Base-by-base conservation (phyloP, 1,284 basidiomycete species). In the Sporisorium reilianum region DNA sequence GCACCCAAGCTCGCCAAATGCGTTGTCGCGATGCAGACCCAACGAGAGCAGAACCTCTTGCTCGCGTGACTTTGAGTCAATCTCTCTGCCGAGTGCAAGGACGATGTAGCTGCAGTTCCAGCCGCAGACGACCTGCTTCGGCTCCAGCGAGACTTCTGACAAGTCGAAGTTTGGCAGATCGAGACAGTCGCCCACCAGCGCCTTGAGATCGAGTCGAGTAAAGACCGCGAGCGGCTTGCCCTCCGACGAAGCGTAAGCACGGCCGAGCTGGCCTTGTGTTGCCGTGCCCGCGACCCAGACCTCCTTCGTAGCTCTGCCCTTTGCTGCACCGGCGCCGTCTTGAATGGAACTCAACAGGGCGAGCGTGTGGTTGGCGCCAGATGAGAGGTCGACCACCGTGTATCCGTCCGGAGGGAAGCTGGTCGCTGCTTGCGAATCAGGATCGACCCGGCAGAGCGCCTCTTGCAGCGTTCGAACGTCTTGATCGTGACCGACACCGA, bases 101-200 rank as follows among this genome's bases (percentile, higher is more conserved):
- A 75, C 64, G 25, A 74, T 23, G 50, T 70, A 74, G 61, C 61
- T 74, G 56, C 58, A 66, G 45, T 74, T 66, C 75, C 75, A 74
- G 34, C 75, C 75, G 52, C 66, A 66, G 7, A 57, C 63, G 8
- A 77, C 22, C 23, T 49, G 48, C 32, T 56, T 53, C 9, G 53
- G 59, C 53, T 63, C 38, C 18, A 48, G 40, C n/a, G 22, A 40
- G 16, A 10, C 42, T 18, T 38, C 45, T 10, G 49, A 44, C 23
- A 30, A 34, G 7, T 26, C 25, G 18, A 22, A 12, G 2, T 9
- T 14, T 14, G 18, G 8, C 6, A 36, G 5, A 5, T 49, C 46
- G 18, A 12, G 0, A 25, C 52, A 42, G 7, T 10, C 8, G 2
- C 16, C 32, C 26, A 72, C 18, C 10, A 38, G 58, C 20, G 40